Base-by-base conservation (phyloP, 305 asterid species). In the Ajuga reptans region DNA sequence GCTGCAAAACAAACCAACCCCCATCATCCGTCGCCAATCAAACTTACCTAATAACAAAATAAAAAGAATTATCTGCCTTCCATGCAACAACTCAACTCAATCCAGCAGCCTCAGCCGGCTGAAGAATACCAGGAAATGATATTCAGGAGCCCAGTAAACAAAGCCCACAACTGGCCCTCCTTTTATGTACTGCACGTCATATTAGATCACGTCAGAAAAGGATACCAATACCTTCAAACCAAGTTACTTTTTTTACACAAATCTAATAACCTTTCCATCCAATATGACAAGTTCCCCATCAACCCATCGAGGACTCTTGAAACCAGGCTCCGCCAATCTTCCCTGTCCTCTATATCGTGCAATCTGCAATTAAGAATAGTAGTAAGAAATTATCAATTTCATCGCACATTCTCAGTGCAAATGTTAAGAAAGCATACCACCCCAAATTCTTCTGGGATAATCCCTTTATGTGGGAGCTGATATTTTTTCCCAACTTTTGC, bases 261-360 rank as follows among this genome's bases (percentile, higher is more conserved):
- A 55, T 37, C 18, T 11, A 61, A 74, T 89, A 74, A 93, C 99
- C 97, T 93, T 93, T 66, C 99, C 97, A 69, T 89, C 97, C 87
- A 93, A 81, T 69, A 90, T 76, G 75, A 93, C 96, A 69, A 93
- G 88, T 85, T 93, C 99, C 14, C 99, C 99, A 81, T 89, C 97
- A 75, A 90, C 97, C 99, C 99, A 93, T 73, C 95, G 85, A 64
- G 99, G 91, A 58, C 79, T 89, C 69, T 71, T 77, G 77, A 87
- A 89, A 60, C 99, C 96, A 74, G 95, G 88, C 77, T 89, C 98
- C 5, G 97, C 94, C 70, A 90, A 78, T 84, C 96, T 84, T 54
- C 99, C 99, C 77, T 93, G 97, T 71, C 99, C 99, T 78, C 76
- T 87, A 76, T 93, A 93, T 59, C 99, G 95, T 63, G 97, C 99